Conservation (phyloP, 805 yeast species). For the Kodamaea lidongshanica region DNA sequence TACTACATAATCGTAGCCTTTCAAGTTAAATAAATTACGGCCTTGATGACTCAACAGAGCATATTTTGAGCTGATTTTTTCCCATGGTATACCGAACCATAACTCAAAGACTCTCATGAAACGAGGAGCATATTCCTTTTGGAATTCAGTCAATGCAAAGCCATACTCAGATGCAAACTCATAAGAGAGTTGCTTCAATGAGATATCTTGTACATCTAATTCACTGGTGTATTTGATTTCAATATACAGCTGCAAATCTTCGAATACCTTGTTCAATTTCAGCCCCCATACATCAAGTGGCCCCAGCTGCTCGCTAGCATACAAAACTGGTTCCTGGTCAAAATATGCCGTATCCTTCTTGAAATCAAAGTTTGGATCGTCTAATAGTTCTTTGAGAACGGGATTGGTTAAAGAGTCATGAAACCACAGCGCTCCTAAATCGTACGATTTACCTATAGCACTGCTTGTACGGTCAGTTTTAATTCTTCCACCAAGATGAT, state of each 20-base stretch:
- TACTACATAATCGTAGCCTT: conserved; percentile 53
- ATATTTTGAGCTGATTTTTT: conserved; percentile 58
- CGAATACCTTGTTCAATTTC: conserved; percentile 31
- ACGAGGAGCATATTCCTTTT: conserved; percentile 46
- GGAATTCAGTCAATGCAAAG: conserved; percentile 44
- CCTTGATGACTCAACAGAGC: conserved; percentile 70
- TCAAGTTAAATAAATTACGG: conserved; percentile 62
- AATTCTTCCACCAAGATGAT: conserved; percentile 20
- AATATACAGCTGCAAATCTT: conserved; percentile 55
- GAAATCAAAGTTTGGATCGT: conserved; percentile 14
- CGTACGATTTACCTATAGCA: conserved; percentile 38
- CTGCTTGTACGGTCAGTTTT: conserved; percentile 14
- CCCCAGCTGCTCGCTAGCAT: conserved; percentile 25
- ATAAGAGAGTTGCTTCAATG: conserved; percentile 45
- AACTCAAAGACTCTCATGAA: conserved; percentile 56
- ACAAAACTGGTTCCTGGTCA: conserved; percentile 34
- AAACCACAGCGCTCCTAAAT: conserved; percentile 90
- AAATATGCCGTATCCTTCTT: conserved; percentile 39
- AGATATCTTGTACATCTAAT: conserved; percentile 43
- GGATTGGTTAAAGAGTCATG: conserved; percentile 73
- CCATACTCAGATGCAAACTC: conserved; percentile 43
- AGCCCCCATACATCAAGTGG: conserved; percentile 21
- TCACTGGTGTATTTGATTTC: conserved; percentile 51
- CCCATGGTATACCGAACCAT: conserved; percentile 77
- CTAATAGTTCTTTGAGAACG: conserved; percentile 19